Evolutionary conservation across 768 basidiomycete species (phyloP).

Genomic region (Myochromella boudieri): DNA sequence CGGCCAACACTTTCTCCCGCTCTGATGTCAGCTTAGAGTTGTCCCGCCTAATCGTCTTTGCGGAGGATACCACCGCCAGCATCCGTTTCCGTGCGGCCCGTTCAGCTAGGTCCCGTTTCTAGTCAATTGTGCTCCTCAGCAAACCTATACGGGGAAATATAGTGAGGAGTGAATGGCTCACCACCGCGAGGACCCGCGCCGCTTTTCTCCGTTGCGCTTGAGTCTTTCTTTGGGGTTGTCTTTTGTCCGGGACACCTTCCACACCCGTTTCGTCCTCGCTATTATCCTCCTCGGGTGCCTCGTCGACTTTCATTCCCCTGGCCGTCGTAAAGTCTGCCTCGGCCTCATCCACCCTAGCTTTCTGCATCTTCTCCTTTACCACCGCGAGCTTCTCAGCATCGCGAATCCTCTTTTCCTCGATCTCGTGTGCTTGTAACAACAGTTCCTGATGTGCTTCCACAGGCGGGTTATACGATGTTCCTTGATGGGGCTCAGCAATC

Average conservation of each 20-base stretch:
- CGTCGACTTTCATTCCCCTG: conserved; percentile 59
- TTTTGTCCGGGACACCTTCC: conserved; percentile 32
- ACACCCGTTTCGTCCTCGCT: conserved; percentile 12
- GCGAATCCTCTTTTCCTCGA: conserved; percentile 58
- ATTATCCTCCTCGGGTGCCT: conserved; percentile 23
- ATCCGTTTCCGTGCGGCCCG: conserved; percentile 61
- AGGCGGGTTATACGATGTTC: conserved; percentile 88
- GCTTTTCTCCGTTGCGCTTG: conserved; percentile 65
- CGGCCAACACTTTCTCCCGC: conserved; percentile 42
- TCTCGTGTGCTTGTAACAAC: conserved; percentile 61
- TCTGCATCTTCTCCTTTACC: conserved; percentile 55
- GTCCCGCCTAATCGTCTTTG: conserved; percentile 49
- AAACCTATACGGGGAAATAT: neutral
- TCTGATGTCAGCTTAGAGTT: conserved; percentile 31
- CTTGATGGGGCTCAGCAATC: conserved; percentile 71
- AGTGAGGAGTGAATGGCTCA: conserved; percentile 25
- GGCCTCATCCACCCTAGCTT: conserved; percentile 37
- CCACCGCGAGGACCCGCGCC: conserved; percentile 62
- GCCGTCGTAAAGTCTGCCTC: conserved; percentile 39
- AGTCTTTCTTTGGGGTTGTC: conserved; percentile 42
- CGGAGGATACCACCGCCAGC: conserved; percentile 55
- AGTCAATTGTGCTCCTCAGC: neutral
- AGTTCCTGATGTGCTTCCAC: conserved; percentile 71
- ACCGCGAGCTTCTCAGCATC: conserved; percentile 54
- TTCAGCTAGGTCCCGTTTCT: conserved; percentile 69